Evolutionary conservation across 345 rosid species (phyloP).

Genomic region (Stellera chamaejasme): DNA sequence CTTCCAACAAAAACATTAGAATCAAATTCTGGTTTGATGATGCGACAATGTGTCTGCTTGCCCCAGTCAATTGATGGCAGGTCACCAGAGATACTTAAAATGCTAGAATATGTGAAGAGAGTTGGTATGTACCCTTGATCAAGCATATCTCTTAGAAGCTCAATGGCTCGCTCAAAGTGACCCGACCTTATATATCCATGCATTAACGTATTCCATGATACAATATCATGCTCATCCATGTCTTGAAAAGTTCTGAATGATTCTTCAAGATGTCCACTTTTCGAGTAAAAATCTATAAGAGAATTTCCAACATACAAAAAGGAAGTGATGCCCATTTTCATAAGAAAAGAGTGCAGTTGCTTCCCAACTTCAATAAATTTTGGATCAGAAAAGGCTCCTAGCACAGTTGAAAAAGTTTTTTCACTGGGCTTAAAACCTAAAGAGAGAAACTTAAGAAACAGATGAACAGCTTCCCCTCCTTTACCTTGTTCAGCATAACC

Average conservation of each 20-base stretch:
- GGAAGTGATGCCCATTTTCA: slow-evolving; percentile 22
- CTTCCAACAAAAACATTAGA: slow-evolving; percentile 23
- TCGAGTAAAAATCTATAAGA: slow-evolving; percentile 25
- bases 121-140: slow-evolving; percentile 15
- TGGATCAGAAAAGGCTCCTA: slow-evolving; percentile 22
- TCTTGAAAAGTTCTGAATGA: slow-evolving; percentile 18
- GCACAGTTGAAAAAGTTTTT: slow-evolving; percentile 22
- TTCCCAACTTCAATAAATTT: slow-evolving; percentile 18
- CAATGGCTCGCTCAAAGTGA: slow-evolving; percentile 17
- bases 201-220: slow-evolving; percentile 28
- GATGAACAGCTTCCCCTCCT: slow-evolving; percentile 20
- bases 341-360: slow-evolving; percentile 24
- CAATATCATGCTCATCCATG: slow-evolving; percentile 23
- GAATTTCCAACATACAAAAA: slow-evolving; percentile 20
- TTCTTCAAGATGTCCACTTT: slow-evolving; percentile 21
- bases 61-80: slow-evolving; percentile 27
- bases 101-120: slow-evolving; percentile 21
- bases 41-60: slow-evolving; percentile 27
- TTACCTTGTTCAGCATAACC: slow-evolving; percentile 25
- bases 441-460: slow-evolving; percentile 18
- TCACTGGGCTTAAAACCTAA: slow-evolving; percentile 19
- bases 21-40: slow-evolving; percentile 23
- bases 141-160: slow-evolving; percentile 18
- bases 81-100: slow-evolving; percentile 18
- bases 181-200: slow-evolving; percentile 20